Percentiles rank a stretch among this genome's conserved stretches.
Conservation (phyloP, 1,284 basidiomycete genomes). For the Peniophora sp. region DNA sequence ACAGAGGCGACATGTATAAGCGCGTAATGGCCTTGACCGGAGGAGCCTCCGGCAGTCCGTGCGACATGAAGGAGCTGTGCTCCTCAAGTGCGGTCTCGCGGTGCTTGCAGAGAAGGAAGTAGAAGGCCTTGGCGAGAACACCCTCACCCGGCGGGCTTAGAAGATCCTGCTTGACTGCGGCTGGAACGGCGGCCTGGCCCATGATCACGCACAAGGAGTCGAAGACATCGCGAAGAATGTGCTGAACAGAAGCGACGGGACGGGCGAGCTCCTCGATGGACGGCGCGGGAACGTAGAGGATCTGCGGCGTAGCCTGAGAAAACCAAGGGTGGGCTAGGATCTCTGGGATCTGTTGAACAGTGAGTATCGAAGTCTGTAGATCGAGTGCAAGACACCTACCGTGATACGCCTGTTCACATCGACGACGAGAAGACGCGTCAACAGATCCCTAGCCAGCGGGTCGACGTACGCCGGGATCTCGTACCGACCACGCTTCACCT, state of each 20-base stretch:
- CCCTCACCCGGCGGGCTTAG: conserved; percentile 57
- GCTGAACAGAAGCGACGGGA: conserved; percentile 59
- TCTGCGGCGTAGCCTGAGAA: conserved; percentile 36
- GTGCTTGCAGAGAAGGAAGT: conserved; percentile 79
- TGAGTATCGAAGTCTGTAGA: not conserved
- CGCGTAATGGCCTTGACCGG: conserved; percentile 29
- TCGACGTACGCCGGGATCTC: conserved; percentile 73
- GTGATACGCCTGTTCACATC: conserved; percentile 83
- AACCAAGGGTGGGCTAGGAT: conserved; percentile 88
- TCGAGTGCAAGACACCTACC: conserved; percentile 36
- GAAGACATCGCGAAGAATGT: conserved; percentile 84
- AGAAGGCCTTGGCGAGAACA: conserved; percentile 88
- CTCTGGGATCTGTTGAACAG: conserved; percentile 65
- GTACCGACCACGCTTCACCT: conserved; percentile 87
- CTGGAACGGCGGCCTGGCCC: conserved; percentile 57
- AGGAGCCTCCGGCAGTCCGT: conserved; percentile 17
- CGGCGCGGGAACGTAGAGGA: conserved; percentile 51
- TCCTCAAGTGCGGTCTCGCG: conserved; percentile 67
- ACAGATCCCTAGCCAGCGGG: conserved; percentile 66
- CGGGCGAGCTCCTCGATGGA: conserved; percentile 59
- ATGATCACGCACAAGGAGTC: conserved; percentile 85
- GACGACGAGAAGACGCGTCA: conserved; percentile 85
- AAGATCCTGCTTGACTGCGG: conserved; percentile 56
- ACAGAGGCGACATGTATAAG: conserved; percentile 35
- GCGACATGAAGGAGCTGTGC: conserved; percentile 42